Base-by-base conservation (phyloP, 768 basidiomycete species). In the Suillus paluster region DNA sequence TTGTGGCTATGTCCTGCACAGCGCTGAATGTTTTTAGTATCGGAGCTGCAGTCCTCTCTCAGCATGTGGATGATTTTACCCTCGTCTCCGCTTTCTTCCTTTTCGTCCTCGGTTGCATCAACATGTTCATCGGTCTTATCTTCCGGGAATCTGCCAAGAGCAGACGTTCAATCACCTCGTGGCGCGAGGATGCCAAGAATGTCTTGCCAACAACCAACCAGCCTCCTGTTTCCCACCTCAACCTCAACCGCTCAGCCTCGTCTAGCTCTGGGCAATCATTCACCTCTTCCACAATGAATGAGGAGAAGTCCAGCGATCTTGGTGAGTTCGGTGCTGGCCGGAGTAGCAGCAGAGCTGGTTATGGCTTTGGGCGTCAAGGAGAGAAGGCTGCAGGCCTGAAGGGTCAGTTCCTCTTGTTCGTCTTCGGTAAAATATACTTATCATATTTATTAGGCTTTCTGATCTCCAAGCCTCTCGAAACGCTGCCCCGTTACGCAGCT, bases 71-170 rank as follows among this genome's bases (percentile, higher is more conserved):
- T 68, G 87, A 86, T 63, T 96, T 97, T 80, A 87, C 94, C 23
- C 91, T 96, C 71, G 94, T 94, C 64, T 83, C 94, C 5, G 94
- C 91, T 52, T 96, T 96, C 82, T 89, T 97, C 81, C 84, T 97
- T 63, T 97, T 97, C 80, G 84, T 93, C 57, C 70, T 97, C 61
- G 95, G 94, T n/a, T 94, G 92, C 75, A 76, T 97, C 59, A 94
- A 97, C 79, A 87, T 94, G 67, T 73, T 94, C 62, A 80, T 88
- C 64, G 90, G 90, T 45, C 83, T 92, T 66, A 83, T 90, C 72
- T 91, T 87, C 82, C 86, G 87, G 59, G 80, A 83, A 66, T 80
- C 79, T 2, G 86, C 84, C 61, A 89, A 87, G 67, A 63, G 75
- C 21, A 87, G 85, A 66, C 85, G 89, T 21, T 87, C 85, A 60